A percentile compares a stretch with the other conserved stretches of the same genome.
Conservation (phyloP, 2,329 filamentous ascomycete species). For the Pseudopithomyces chartarum region DNA sequence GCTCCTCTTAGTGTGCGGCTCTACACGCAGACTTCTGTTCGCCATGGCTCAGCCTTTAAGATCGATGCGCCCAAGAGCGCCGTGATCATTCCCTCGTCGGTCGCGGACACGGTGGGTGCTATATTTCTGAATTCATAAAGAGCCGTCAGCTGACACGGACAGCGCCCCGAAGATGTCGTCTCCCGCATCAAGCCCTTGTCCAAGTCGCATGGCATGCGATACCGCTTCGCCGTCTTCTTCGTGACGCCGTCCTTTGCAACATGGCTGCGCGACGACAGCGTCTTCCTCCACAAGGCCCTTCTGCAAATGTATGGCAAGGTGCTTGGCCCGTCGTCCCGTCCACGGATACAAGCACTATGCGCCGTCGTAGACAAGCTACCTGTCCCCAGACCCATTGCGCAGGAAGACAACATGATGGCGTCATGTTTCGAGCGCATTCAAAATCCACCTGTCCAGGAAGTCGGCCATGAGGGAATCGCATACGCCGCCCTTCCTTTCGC, state of each 20-base stretch:
- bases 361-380: slow-evolving; percentile 47
- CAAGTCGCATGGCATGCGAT: neutral
- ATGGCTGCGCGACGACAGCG: slow-evolving; percentile 32
- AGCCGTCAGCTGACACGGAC: slow-evolving; percentile 10
- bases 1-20: slow-evolving; percentile 11
- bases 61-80: slow-evolving; percentile 21
- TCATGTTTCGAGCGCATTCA: slow-evolving; percentile 1
- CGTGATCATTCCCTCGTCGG: slow-evolving; percentile 33
- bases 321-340: neutral
- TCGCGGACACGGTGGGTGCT: slow-evolving; percentile 26
- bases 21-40: slow-evolving; percentile 10
- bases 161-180: slow-evolving; percentile 30
- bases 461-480: slow-evolving; percentile 41
- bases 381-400: slow-evolving; percentile 14
- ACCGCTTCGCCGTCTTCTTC: slow-evolving; percentile 35
- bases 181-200: slow-evolving; percentile 26
- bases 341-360: slow-evolving; percentile 28
- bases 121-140: neutral
- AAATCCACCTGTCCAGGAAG: slow-evolving; percentile 22
- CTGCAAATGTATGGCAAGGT: slow-evolving; percentile 18
- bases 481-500: slow-evolving; percentile 27
- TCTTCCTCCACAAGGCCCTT: slow-evolving; percentile 35
- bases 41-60: neutral
- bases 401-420: slow-evolving; percentile 3
- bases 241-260: slow-evolving; percentile 40